These are phyloP conservation scores for Puccinia horiana DNA, from an alignment of 1,284 basidiomycete species.

Conservation along the genomic window DNA sequence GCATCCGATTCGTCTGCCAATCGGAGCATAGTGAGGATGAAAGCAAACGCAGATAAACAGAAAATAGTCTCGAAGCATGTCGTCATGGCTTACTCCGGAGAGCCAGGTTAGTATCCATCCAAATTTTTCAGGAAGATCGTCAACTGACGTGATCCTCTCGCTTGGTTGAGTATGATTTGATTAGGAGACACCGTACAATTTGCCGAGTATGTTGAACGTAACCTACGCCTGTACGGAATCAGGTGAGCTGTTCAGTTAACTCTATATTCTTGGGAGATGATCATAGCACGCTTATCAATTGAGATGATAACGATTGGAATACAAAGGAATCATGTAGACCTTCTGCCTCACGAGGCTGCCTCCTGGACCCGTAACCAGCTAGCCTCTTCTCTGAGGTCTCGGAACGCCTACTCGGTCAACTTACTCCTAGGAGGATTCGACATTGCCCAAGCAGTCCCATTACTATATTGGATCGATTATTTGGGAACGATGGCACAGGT, in stretches of 20 bases:
- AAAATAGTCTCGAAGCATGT: slow-evolving; percentile 86
- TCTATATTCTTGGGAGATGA: background rate
- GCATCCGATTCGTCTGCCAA: slow-evolving; percentile 87
- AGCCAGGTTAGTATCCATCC: slow-evolving; percentile 68
- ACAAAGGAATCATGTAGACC: slow-evolving; percentile 70
- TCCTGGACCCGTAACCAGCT: slow-evolving; percentile 90
- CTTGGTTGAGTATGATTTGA: slow-evolving; percentile 10
- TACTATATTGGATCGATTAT: slow-evolving; percentile 95
- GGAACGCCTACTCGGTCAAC: slow-evolving; percentile 87
- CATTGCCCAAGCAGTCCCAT: slow-evolving; percentile 65
- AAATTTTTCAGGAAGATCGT: background rate
- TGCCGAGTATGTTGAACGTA: slow-evolving; percentile 92
- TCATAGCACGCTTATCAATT: slow-evolving; percentile 3
- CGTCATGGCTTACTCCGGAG: slow-evolving; percentile 91
- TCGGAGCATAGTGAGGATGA: slow-evolving; percentile 95
- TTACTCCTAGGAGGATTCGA: slow-evolving; percentile 91
- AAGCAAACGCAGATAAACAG: slow-evolving; percentile 95
- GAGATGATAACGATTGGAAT: background rate
- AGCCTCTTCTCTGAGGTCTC: slow-evolving; percentile 83
- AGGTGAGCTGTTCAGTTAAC: slow-evolving; percentile 63
- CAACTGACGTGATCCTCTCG: background rate
- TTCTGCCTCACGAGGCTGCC: slow-evolving; percentile 85
- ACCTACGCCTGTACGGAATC: slow-evolving; percentile 93
- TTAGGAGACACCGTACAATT: slow-evolving; percentile 94
- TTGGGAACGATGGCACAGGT: slow-evolving; percentile 84